These are phyloP conservation scores for Apiospora koreana DNA, from an alignment of 2,329 filamentous ascomycete genomes.

Conservation along the genomic window DNA sequence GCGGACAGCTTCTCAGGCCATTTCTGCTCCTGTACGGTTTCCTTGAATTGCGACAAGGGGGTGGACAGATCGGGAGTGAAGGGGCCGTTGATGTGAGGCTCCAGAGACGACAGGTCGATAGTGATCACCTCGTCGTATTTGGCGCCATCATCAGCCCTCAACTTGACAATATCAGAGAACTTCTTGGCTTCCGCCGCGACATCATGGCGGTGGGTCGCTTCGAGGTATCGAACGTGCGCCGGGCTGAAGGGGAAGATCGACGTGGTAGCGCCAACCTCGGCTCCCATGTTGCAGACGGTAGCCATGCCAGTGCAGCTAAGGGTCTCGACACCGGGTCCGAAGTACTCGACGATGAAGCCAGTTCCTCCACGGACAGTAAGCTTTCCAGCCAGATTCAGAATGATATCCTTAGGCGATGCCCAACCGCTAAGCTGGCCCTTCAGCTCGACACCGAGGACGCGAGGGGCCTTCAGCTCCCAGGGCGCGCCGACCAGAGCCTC, in stretches of 20 bases:
- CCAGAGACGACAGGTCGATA: slow-evolving; percentile 85
- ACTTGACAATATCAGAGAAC: slow-evolving; percentile 55
- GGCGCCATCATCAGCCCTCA: slow-evolving; percentile 77
- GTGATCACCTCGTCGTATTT: slow-evolving; percentile 90
- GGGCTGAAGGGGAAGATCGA: slow-evolving; percentile 92
- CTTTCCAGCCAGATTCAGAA: slow-evolving; percentile 83
- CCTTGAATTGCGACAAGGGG: slow-evolving; percentile 85
- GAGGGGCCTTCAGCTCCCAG: slow-evolving; percentile 96
- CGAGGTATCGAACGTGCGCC: slow-evolving; percentile 81
- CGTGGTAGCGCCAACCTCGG: slow-evolving; percentile 92
- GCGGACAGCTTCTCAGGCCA: slow-evolving; percentile 94
- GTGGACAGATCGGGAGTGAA: slow-evolving; percentile 96
- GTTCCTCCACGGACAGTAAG: slow-evolving; percentile 93
- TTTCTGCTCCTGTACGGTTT: slow-evolving; percentile 77
- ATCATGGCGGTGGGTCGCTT: slow-evolving; percentile 75
- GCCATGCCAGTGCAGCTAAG: slow-evolving; percentile 93
- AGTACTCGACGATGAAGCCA: slow-evolving; percentile 92
- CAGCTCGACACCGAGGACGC: slow-evolving; percentile 82
- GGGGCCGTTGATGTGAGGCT: slow-evolving; percentile 96
- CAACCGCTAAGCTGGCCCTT: slow-evolving; percentile 84
- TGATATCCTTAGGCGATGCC: slow-evolving; percentile 95
- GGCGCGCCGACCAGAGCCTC: slow-evolving; percentile 95
- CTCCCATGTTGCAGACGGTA: slow-evolving; percentile 87
- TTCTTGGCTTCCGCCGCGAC: slow-evolving; percentile 67
- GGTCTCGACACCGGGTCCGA: slow-evolving; percentile 84